Conservation (phyloP, 2,329 filamentous ascomycete genomes). For the Calonectria multiphialidica region DNA sequence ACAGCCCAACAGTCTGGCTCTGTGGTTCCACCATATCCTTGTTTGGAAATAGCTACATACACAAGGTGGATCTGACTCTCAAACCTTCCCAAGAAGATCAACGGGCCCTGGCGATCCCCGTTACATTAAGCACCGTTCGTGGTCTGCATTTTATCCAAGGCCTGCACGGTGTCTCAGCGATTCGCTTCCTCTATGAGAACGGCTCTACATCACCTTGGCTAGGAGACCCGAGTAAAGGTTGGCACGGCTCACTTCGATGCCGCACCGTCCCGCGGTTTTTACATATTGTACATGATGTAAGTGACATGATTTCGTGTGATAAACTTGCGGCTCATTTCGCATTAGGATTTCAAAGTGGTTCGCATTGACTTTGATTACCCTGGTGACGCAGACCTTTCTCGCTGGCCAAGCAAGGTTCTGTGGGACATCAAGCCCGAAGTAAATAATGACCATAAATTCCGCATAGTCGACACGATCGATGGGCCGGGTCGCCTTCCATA, state of each 20-base stretch:
- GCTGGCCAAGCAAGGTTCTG: neutral
- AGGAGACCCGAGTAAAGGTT: neutral
- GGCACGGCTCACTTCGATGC: neutral
- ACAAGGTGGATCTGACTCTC: neutral
- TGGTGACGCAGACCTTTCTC: neutral
- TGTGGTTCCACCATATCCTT: neutral
- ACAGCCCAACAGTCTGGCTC: neutral
- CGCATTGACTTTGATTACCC: constrained; percentile 9
- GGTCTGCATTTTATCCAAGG: neutral
- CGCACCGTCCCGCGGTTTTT: neutral
- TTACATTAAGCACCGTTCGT: neutral
- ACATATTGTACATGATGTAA: neutral
- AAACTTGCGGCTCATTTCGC: neutral
- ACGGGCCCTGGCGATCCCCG: neutral
- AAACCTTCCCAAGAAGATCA: neutral
- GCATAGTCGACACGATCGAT: neutral
- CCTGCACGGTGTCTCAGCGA: neutral
- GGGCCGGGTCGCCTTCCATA: neutral
- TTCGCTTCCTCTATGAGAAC: neutral
- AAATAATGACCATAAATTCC: neutral
- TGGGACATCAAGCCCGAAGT: constrained; percentile 15
- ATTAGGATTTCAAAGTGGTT: constrained; percentile 1
- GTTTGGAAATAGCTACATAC: neutral
- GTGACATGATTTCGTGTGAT: neutral
- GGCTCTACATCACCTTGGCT: neutral